Conservation (phyloP, 306 rosid species). For the Sphenostylis stenocarpa region DNA sequence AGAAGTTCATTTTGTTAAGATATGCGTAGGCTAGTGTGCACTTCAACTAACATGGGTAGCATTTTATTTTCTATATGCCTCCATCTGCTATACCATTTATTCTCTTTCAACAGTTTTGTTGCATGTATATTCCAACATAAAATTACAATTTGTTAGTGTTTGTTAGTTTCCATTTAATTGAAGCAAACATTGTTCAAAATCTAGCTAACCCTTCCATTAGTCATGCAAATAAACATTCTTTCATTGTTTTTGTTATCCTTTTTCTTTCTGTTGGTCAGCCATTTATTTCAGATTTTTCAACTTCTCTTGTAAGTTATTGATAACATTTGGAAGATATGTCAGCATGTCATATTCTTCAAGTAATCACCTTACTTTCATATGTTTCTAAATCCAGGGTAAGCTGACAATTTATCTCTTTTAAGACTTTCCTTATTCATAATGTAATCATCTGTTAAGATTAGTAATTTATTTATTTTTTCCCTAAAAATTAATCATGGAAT, state of each 20-base stretch:
- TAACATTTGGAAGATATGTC: not conserved
- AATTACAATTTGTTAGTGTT: not conserved
- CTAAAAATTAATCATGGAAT: not conserved
- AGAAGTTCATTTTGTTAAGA: not conserved
- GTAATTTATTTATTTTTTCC: not conserved
- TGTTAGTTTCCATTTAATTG: not conserved
- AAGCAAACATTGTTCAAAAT: not conserved
- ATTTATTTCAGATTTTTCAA: not conserved
- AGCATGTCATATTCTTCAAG: not conserved
- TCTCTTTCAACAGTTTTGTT: not conserved
- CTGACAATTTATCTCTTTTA: not conserved
- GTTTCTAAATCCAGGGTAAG: not conserved
- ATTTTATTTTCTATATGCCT: not conserved
- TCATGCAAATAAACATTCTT: not conserved
- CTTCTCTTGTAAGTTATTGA: not conserved
- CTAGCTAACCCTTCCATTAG: not conserved
- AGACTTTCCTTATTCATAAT: not conserved
- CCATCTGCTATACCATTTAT: not conserved
- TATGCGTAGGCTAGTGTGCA: not conserved
- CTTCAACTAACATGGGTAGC: not conserved
- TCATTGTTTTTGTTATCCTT: not conserved
- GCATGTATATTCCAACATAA: not conserved
- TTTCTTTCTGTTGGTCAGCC: not conserved
- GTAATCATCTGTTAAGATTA: not conserved
- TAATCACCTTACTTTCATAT: not conserved